Percentiles rank a stretch among this genome's conserved stretches.
Conservation (phyloP, 78 protist genomes). For the Dictyostelium brefeldianum region DNA sequence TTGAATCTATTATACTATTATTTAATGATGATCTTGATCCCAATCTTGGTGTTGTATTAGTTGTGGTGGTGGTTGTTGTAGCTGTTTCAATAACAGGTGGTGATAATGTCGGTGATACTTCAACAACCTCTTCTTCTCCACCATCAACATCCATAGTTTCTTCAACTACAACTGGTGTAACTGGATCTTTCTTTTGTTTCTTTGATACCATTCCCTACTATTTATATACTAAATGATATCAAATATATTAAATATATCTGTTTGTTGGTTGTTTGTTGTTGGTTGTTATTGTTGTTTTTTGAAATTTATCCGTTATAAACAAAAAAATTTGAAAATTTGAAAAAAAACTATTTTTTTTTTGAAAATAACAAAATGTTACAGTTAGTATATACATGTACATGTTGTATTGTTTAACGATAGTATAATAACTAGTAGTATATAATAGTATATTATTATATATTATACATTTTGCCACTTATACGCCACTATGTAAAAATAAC, state of each 20-base stretch:
- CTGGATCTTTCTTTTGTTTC: background rate
- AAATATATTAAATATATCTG: background rate
- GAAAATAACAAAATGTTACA: too few species aligned
- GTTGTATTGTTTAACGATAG: too few species aligned
- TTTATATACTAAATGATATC: background rate
- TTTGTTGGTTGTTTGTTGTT: too few species aligned
- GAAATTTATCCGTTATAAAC: too few species aligned
- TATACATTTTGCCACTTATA: too few species aligned
- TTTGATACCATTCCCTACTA: background rate
- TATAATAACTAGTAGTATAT: too few species aligned
- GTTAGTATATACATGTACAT: too few species aligned
- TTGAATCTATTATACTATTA: background rate
- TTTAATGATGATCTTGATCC: background rate
- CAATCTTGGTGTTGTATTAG: background rate
- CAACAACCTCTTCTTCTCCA: background rate
- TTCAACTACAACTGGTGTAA: background rate
- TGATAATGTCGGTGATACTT: constrained; percentile 14
- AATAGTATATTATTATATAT: too few species aligned
- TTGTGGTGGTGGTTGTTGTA: background rate
- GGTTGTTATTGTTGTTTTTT: too few species aligned
- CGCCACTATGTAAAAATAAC: too few species aligned
- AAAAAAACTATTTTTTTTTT: too few species aligned
- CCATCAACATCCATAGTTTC: background rate
- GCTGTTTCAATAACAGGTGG: background rate
- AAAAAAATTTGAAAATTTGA: too few species aligned